Percentiles rank a stretch among this genome's conserved stretches.
Conservation (phyloP, 2,329 filamentous ascomycete genomes). For the Nothopassalora personata region DNA sequence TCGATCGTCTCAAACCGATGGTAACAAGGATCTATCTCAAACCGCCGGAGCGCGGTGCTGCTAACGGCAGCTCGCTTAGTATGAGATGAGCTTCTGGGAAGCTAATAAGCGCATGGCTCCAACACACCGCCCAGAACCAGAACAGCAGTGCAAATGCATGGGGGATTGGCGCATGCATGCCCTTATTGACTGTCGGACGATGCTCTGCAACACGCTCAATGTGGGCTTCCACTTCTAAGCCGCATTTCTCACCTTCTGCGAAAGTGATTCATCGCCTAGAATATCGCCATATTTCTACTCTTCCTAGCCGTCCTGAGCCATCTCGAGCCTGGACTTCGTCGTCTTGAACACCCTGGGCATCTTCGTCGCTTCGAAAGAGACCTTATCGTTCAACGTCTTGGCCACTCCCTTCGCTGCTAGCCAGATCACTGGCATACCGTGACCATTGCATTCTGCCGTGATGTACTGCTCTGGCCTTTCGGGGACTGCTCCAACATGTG, state of each 20-base stretch:
- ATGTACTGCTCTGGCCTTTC: conserved; percentile 12
- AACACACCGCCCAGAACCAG: neutral
- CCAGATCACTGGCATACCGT: conserved; percentile 48
- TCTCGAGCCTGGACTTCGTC: conserved; percentile 14
- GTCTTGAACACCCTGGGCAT: conserved; percentile 17
- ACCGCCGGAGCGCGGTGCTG: neutral
- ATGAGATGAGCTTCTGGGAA: neutral
- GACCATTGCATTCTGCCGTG: conserved; percentile 25
- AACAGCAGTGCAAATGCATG: too few relatives aligned
- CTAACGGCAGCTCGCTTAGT: neutral
- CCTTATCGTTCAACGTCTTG: conserved; percentile 31
- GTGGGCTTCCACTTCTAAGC: neutral
- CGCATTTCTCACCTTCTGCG: neutral
- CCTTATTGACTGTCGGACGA: too few relatives aligned
- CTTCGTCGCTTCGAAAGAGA: conserved; percentile 10
- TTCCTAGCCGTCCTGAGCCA: conserved; percentile 11
- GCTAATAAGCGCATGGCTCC: neutral
- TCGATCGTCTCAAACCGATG: too few relatives aligned
- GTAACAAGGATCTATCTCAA: too few relatives aligned
- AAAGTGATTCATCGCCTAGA: conserved; percentile 8
- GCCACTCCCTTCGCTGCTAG: conserved; percentile 39
- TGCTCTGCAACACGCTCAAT: too few relatives aligned
- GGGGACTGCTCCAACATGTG: conserved; percentile 18
- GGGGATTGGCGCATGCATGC: too few relatives aligned
- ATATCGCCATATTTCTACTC: conserved; percentile 21